Base-by-base conservation (phyloP, 768 basidiomycete genomes). In the Lepiota brunneoincarnata region DNA sequence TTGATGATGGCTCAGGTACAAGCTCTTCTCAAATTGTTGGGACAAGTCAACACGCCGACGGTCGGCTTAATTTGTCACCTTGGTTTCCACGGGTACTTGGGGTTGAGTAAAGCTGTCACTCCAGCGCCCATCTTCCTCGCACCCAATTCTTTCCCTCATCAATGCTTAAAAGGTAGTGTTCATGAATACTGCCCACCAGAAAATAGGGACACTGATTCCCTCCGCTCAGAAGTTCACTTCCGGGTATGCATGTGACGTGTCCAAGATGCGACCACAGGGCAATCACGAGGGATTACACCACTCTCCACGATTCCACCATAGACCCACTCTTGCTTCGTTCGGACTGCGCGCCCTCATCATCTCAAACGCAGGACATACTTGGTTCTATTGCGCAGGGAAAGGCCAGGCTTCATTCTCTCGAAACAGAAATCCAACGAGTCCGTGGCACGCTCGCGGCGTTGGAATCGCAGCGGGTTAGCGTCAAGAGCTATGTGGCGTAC, bases 361-460 rank as follows among this genome's bases (percentile, higher is more conserved):
- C 40, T 10, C 39, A 51, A 42, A 20, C 31, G 4, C 49, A 51
- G 17, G 28, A 41, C 15, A 42, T 42, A 11, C 40, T 31, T 23
- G 34, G 24, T 18, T 41, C 49, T 17, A 43, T 51, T 20, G 39
- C 49, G 3, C 28, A 20, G 17, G 49, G 28, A 14, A 40, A 51
- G 14, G 31, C 24, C 6, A 7, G 34, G 28, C 26, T 51, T 12
- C 39, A 12, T n/a, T 51, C 28, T 11, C 40, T 57, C 21, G 56
- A 57, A 46, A 52, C 46, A 34, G 50, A 57, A 38, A 53, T 57
- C 26, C 45, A 42, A 23, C 44, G 40, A 9, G 41, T 53, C 20
- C 45, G 31, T 18, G 43, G 48, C 6, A 38, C 37, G 11, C 56
- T 57, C 46, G 56, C 46, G 26, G 28, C 12, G 9, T 47, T 57